Evolutionary conservation across 2,329 filamentous ascomycete genomes (phyloP).

Genomic region (Ophiocordyceps camponoti-floridani): DNA sequence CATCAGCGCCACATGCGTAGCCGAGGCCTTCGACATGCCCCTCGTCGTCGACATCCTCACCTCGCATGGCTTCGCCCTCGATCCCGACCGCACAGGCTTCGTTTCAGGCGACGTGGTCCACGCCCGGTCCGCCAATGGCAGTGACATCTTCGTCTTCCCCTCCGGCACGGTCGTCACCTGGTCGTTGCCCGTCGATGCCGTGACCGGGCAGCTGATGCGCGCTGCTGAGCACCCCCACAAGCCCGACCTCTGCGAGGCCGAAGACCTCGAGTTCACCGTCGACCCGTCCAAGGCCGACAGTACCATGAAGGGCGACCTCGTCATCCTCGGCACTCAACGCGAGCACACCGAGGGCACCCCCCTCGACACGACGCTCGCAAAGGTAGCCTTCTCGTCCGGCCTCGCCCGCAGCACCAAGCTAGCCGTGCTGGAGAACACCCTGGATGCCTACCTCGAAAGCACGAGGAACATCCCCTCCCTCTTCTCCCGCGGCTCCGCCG

Average conservation of each 20-base stretch:
- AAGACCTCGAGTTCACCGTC: constrained; percentile 75
- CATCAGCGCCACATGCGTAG: constrained; percentile 42
- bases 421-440: constrained; percentile 69
- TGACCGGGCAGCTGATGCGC: constrained; percentile 53
- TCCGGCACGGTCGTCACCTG: constrained; percentile 88
- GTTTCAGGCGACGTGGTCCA: constrained; percentile 45
- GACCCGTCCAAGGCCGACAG: constrained; percentile 58
- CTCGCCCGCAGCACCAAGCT: constrained; percentile 86
- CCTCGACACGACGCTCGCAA: constrained; percentile 55
- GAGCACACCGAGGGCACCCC: constrained; percentile 15
- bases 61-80: constrained; percentile 40
- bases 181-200: constrained; percentile 63
- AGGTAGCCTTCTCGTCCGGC: constrained; percentile 91
- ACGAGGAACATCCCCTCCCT: constrained; percentile 68
- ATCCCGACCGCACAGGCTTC: constrained; percentile 43
- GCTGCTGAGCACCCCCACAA: constrained; percentile 63
- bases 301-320: constrained; percentile 69
- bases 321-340: constrained; percentile 65
- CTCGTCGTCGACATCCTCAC: constrained; percentile 37
- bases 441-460: constrained; percentile 72
- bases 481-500: constrained; percentile 42
- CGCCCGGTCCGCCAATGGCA: constrained; percentile 41
- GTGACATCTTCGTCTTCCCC: constrained; percentile 90
- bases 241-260: constrained; percentile 54
- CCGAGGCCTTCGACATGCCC: constrained; percentile 47